Conservation (phyloP, 2,329 filamentous ascomycete species). For the Ceratocystis diversiconidia region DNA sequence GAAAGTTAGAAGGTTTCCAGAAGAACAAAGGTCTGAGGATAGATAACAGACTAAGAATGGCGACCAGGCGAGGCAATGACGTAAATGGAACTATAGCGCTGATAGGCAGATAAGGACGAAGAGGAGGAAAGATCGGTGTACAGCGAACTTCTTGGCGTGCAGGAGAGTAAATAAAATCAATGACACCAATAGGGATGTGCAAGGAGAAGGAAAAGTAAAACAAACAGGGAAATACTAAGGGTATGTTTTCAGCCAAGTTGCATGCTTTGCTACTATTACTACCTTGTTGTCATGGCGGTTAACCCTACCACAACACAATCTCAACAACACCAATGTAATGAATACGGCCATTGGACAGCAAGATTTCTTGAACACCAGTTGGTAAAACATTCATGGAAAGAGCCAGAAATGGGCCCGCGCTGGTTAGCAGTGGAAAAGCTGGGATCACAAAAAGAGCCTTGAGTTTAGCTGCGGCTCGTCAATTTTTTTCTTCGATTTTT, state of each 20-base stretch:
- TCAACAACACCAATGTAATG: too few relatives aligned
- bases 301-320: not conserved
- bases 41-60: not conserved
- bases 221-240: not conserved
- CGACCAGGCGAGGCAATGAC: not conserved
- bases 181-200: not conserved
- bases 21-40: not conserved
- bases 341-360: too few relatives aligned
- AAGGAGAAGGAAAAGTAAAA: not conserved
- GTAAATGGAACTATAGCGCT: too few relatives aligned
- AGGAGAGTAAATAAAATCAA: not conserved
- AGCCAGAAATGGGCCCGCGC: not conserved
- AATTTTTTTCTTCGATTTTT: not conserved
- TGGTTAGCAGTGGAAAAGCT: not conserved
- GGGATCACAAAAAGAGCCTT: not conserved
- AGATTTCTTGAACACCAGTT: not conserved
- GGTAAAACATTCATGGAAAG: not conserved
- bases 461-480: conserved; percentile 1
- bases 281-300: too few relatives aligned
- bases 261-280: too few relatives aligned
- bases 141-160: not conserved
- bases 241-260: too few relatives aligned
- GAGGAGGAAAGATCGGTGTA: not conserved
- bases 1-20: not conserved
- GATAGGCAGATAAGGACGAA: not conserved